Conservation (phyloP, 2,329 filamentous ascomycete species). For the Seiridium cupressi region DNA sequence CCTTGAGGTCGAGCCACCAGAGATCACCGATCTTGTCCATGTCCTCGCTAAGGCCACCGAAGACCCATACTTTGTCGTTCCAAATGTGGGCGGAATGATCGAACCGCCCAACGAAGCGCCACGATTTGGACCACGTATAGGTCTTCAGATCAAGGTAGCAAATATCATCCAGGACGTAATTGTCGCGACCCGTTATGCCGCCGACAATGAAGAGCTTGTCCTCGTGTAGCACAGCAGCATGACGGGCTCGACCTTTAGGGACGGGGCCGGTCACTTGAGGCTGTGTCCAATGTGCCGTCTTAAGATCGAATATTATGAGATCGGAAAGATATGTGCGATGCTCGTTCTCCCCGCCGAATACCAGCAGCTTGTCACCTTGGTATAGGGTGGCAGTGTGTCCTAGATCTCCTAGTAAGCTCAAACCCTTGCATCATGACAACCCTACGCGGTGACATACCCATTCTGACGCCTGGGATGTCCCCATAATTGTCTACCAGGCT, state of each 20-base stretch:
- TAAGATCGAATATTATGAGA: conserved; percentile 92
- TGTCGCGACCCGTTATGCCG: conserved; percentile 91
- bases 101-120: conserved; percentile 92
- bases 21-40: conserved; percentile 97
- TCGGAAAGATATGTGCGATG: conserved; percentile 94
- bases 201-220: conserved; percentile 96
- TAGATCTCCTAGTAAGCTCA: conserved; percentile 32
- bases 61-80: conserved; percentile 90
- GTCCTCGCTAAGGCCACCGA: conserved; percentile 89
- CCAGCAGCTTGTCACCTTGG: conserved; percentile 89
- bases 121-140: conserved; percentile 94
- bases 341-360: conserved; percentile 98
- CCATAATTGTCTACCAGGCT: conserved; percentile 97
- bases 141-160: conserved; percentile 97
- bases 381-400: conserved; percentile 94
- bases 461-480: conserved; percentile 93
- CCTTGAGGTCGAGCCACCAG: conserved; percentile 96
- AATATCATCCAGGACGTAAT: conserved; percentile 90
- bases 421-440: not conserved
- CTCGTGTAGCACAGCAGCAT: conserved; percentile 91
- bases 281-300: conserved; percentile 93
- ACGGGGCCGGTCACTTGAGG: conserved; percentile 81
- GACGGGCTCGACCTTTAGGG: conserved; percentile 85
- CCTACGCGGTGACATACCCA: conserved; percentile 64
- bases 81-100: conserved; percentile 96